Conservation (phyloP, 208 protist species). For the Acanthamoeba culbertsoni region DNA sequence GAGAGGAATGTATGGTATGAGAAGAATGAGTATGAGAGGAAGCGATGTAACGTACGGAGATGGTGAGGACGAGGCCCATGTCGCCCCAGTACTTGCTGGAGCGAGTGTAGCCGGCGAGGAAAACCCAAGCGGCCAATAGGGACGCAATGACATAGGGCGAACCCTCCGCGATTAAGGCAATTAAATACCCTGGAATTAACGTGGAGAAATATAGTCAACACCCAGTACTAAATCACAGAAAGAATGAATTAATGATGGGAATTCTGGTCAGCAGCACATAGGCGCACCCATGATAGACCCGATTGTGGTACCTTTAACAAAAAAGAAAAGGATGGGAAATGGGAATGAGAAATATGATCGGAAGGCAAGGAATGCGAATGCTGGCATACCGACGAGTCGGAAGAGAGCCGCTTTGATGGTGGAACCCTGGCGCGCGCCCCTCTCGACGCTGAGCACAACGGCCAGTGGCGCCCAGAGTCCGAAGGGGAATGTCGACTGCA, state of each 20-base stretch:
- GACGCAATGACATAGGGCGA: neutral
- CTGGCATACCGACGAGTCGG: neutral
- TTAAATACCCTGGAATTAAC: neutral
- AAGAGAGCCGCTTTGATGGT: neutral
- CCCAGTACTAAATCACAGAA: neutral
- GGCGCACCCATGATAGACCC: neutral
- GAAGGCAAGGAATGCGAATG: neutral
- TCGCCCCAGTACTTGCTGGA: neutral
- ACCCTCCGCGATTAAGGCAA: neutral
- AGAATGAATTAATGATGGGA: no score
- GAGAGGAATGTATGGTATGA: neutral
- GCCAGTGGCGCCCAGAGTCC: constrained; percentile 16
- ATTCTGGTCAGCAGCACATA: no score
- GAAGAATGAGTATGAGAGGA: neutral
- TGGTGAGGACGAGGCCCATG: neutral
- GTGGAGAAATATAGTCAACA: neutral
- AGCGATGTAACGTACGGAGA: neutral
- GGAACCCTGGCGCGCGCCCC: constrained; percentile 11
- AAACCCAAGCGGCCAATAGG: constrained; percentile 4
- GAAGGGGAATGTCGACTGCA: constrained; percentile 44
- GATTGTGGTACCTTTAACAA: neutral
- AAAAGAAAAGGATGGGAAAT: neutral
- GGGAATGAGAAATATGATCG: neutral
- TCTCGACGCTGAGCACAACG: neutral
- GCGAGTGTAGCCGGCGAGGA: neutral